These are phyloP conservation scores for Brasilioporus rufonigricans DNA, from an alignment of 768 basidiomycete species.

Conservation along the genomic window DNA sequence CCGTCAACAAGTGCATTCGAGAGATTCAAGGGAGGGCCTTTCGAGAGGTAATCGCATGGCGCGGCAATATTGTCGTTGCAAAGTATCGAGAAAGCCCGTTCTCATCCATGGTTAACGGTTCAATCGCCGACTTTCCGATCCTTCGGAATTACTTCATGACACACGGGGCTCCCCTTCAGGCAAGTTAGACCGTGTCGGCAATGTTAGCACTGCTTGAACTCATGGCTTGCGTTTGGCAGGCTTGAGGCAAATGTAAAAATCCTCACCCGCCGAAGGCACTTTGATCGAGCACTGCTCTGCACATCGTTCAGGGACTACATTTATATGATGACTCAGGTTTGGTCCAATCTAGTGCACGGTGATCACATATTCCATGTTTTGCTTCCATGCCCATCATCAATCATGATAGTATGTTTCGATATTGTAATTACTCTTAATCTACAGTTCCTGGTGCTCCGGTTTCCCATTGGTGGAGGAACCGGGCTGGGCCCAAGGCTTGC, in stretches of 20 bases:
- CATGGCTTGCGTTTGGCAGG: constrained; percentile 26
- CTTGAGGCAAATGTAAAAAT: constrained; percentile 23
- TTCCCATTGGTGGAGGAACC: constrained; percentile 9
- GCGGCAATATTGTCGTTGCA: constrained; percentile 75
- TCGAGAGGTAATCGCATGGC: constrained; percentile 67
- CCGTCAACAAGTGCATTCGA: constrained; percentile 70
- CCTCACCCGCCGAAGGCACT: not conserved
- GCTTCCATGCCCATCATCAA: constrained; percentile 21
- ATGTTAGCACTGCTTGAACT: constrained; percentile 12
- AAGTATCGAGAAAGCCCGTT: constrained; percentile 56
- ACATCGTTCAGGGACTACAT: constrained; percentile 17
- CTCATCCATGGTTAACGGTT: constrained; percentile 60
- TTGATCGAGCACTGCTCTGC: not conserved
- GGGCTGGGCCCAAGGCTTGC: constrained; percentile 28
- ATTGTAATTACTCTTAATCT: constrained; percentile 24
- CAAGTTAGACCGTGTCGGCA: constrained; percentile 31
- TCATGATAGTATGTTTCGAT: constrained; percentile 14
- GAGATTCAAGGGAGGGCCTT: constrained; percentile 69
- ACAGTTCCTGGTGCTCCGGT: constrained; percentile 28
- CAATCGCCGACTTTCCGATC: constrained; percentile 84
- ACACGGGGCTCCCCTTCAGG: constrained; percentile 50
- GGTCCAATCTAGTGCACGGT: not conserved
- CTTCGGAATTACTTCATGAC: constrained; percentile 76
- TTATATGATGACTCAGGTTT: constrained; percentile 19
- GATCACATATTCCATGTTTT: constrained; percentile 23